Evolutionary conservation across 1,284 basidiomycete species (phyloP).

Genomic region (Vanrija humicola): DNA sequence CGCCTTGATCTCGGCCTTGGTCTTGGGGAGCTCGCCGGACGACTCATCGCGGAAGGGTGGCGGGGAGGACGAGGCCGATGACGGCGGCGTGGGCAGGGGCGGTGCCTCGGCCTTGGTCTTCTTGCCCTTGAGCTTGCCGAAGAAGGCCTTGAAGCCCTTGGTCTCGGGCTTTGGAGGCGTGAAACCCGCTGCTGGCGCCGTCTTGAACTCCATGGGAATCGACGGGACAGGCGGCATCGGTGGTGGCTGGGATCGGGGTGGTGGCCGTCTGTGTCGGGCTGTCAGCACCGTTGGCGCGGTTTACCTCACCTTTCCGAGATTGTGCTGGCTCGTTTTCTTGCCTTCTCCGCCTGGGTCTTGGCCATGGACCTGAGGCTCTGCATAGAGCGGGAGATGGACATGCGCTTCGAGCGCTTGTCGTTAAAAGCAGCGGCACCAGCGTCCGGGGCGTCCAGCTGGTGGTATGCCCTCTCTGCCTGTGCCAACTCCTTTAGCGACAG

Average conservation of each 20-base stretch:
- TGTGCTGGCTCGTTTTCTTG: not conserved
- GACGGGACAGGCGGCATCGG: not conserved
- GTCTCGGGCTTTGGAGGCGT: not conserved
- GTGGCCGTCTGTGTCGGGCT: not conserved
- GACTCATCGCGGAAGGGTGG: too few relatives aligned
- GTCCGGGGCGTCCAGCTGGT: too few relatives aligned
- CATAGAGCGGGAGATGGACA: slow-evolving; percentile 9
- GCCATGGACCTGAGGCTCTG: slow-evolving; percentile 7
- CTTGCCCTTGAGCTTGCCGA: not conserved
- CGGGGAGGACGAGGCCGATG: too few relatives aligned
- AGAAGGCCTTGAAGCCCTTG: too few relatives aligned
- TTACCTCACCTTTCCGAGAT: slow-evolving; percentile 6
- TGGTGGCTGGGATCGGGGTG: not conserved
- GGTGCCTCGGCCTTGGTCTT: not conserved
- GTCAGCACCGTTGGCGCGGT: not conserved
- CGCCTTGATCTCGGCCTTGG: too few relatives aligned
- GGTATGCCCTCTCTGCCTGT: too few relatives aligned
- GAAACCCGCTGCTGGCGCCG: not conserved
- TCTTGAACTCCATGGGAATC: not conserved
- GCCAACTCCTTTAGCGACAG: too few relatives aligned
- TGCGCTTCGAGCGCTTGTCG: slow-evolving; percentile 1
- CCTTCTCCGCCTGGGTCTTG: slow-evolving; percentile 1
- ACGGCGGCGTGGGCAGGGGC: not conserved
- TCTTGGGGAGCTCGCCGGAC: too few relatives aligned
- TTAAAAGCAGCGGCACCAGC: too few relatives aligned